Conservation (phyloP, 2,329 filamentous ascomycete species). For the Ascochyta viciae-villosae region DNA sequence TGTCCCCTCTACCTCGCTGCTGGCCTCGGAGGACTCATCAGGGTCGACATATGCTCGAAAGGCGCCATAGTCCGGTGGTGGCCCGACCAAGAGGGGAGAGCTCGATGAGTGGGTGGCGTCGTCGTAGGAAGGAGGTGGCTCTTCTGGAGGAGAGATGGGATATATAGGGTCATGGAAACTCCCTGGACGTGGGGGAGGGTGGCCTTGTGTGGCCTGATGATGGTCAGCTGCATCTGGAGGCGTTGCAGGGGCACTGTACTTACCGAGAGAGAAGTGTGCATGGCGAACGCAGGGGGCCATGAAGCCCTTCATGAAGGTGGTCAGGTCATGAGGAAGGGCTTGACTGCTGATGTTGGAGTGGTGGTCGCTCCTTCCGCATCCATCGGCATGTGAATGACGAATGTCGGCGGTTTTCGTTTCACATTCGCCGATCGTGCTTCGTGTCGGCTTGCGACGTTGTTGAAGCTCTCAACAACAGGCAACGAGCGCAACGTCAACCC, state of each 20-base stretch:
- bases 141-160: conserved; percentile 24
- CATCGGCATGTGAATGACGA: conserved; percentile 26
- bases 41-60: conserved; percentile 35
- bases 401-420: conserved; percentile 18
- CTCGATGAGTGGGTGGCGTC: conserved; percentile 35
- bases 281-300: conserved; percentile 10
- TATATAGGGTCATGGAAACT: conserved; percentile 11
- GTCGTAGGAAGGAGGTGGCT: conserved; percentile 45
- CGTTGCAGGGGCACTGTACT: conserved; percentile 1
- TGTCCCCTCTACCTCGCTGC: conserved; percentile 35
- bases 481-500: conserved; percentile 22
- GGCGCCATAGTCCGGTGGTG: conserved; percentile 41
- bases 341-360: conserved; percentile 8
- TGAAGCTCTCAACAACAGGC: conserved; percentile 24
- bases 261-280: conserved; percentile 7
- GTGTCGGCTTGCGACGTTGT: conserved; percentile 29
- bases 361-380: conserved; percentile 22
- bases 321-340: conserved; percentile 8
- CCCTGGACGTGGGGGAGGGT: conserved; percentile 23
- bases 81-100: conserved; percentile 40
- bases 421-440: conserved; percentile 20
- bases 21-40: conserved; percentile 40
- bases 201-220: conserved; percentile 15
- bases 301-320: neutral
- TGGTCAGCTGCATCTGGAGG: conserved; percentile 13